Conservation (phyloP, 83 land plant species). For the Larix sibirica region DNA sequence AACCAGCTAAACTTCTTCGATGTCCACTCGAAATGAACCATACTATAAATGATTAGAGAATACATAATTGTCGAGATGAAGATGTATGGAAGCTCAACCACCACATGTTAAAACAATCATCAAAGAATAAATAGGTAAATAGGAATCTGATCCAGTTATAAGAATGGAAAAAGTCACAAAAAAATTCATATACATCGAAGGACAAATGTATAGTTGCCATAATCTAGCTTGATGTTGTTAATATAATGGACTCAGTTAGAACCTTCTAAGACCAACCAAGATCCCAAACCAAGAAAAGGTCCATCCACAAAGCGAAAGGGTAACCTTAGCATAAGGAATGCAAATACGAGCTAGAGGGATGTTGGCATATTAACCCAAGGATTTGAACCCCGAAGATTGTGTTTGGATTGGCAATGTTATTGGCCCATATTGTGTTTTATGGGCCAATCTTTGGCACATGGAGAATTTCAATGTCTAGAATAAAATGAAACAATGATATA, state of each 20-base stretch:
- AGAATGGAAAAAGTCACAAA: too few relatives aligned
- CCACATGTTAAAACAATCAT: conserved; percentile 23
- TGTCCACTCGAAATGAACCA: background rate
- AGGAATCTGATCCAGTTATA: too few relatives aligned
- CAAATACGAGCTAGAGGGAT: too few relatives aligned
- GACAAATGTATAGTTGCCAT: too few relatives aligned
- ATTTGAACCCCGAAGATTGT: background rate
- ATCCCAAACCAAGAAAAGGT: too few relatives aligned
- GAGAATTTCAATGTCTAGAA: background rate
- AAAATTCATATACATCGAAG: too few relatives aligned
- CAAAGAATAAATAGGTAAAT: background rate
- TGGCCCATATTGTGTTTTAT: background rate
- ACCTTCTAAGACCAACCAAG: too few relatives aligned
- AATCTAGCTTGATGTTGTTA: too few relatives aligned
- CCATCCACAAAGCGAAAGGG: too few relatives aligned
- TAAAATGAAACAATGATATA: background rate
- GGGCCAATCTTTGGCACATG: background rate
- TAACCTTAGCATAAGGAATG: too few relatives aligned
- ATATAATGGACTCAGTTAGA: too few relatives aligned
- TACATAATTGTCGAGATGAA: conserved; percentile 11
- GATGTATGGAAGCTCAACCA: conserved; percentile 71
- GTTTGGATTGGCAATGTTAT: background rate
- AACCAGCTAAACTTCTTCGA: background rate
- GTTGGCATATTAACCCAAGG: background rate
- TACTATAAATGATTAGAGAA: conserved; percentile 31